These are phyloP conservation scores for Jamesozyma gamospora DNA, from an alignment of 805 yeast genomes.

Conservation along the genomic window DNA sequence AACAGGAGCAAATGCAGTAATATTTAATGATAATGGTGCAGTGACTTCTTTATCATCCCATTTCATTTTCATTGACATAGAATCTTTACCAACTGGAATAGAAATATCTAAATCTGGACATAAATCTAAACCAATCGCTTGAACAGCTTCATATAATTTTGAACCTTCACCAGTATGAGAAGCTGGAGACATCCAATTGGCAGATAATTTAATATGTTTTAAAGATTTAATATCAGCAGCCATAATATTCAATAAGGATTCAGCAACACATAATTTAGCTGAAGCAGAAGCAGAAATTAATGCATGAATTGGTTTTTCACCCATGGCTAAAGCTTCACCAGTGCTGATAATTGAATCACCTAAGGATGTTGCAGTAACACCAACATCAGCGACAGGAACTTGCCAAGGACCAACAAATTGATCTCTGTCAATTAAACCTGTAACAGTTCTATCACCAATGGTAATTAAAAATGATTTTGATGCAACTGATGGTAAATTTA, in stretches of 20 bases:
- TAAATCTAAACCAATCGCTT: slow-evolving; percentile 87
- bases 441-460: slow-evolving; percentile 97
- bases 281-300: slow-evolving; percentile 81
- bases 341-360: slow-evolving; percentile 61
- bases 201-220: slow-evolving; percentile 74
- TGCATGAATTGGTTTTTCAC: slow-evolving; percentile 89
- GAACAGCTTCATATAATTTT: slow-evolving; percentile 90
- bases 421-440: slow-evolving; percentile 93
- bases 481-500: slow-evolving; percentile 87
- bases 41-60: slow-evolving; percentile 91
- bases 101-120: slow-evolving; percentile 88
- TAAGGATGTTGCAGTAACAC: slow-evolving; percentile 84
- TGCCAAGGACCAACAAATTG: slow-evolving; percentile 99
- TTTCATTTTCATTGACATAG: slow-evolving; percentile 98
- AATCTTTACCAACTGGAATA: slow-evolving; percentile 97
- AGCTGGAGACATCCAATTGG: slow-evolving; percentile 99
- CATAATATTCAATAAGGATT: slow-evolving; percentile 73
- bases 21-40: slow-evolving; percentile 85
- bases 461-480: slow-evolving; percentile 90
- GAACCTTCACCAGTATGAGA: slow-evolving; percentile 92
- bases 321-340: slow-evolving; percentile 98
- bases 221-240: slow-evolving; percentile 82
- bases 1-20: slow-evolving; percentile 90
- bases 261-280: slow-evolving; percentile 93
- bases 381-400: slow-evolving; percentile 96